A percentile compares a stretch with the other conserved stretches of the same genome.
phyloP scores from a whole-genome alignment of 2,329 filamentous ascomycete genomes.

The Colletotrichum sp. region DNA sequence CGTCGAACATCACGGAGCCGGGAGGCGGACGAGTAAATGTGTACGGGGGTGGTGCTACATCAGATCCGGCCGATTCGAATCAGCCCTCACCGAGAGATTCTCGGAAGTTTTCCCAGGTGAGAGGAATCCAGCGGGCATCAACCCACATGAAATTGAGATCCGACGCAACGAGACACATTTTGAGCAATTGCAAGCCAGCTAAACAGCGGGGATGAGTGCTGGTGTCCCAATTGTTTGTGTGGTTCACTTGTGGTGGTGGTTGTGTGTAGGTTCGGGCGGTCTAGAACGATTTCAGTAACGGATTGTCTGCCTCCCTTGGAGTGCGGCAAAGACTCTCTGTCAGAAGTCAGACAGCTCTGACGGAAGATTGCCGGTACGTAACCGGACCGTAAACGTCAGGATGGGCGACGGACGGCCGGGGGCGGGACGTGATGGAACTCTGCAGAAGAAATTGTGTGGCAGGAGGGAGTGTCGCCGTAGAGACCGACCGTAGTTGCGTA shows the following conservation, averaged over 20 bases:
- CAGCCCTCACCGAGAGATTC: constrained; percentile 3
- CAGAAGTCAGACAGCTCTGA: not conserved
- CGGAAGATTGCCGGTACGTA: constrained; percentile 11
- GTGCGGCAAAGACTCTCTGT: not conserved
- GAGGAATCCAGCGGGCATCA: not conserved
- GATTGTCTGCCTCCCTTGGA: constrained; percentile 4
- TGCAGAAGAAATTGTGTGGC: not conserved
- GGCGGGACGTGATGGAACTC: not conserved
- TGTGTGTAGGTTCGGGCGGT: not conserved
- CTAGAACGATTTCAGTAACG: constrained; percentile 5
- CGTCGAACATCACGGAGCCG: not conserved
- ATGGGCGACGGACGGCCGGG: not conserved
- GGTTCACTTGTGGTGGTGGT: not conserved
- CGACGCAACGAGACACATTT: not conserved
- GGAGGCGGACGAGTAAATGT: not conserved
- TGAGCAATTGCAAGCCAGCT: not conserved
- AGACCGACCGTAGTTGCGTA: not conserved
- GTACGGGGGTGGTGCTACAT: not conserved
- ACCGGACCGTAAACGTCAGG: not conserved
- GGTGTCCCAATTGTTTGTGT: not conserved
- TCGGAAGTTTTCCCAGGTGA: not conserved
- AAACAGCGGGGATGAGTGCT: not conserved
- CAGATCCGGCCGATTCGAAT: not conserved
- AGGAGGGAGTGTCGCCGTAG: not conserved
- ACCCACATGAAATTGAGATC: not conserved